A percentile compares a stretch with the other conserved stretches of the same genome.
These are phyloP conservation scores for Aureobasidium sp. DNA, from an alignment of 2,329 filamentous ascomycete species.

Conservation along the genomic window DNA sequence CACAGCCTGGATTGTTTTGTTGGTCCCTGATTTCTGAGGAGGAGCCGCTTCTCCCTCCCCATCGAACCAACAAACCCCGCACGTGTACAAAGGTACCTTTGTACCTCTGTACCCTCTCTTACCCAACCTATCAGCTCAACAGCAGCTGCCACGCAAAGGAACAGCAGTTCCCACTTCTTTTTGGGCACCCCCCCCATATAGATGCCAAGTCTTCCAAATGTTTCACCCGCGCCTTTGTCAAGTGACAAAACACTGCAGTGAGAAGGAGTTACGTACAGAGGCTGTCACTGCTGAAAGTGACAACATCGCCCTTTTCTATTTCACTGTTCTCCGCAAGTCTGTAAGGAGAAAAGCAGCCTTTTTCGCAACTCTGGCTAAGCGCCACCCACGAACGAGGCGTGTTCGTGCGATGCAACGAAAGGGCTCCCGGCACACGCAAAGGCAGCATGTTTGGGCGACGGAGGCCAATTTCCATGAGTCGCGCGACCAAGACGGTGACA, in stretches of 20 bases:
- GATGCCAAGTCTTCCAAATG: background rate
- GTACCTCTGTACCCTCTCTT: background rate
- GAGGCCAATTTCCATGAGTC: slow-evolving; percentile 2
- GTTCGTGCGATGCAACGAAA: background rate
- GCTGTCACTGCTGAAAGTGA: background rate
- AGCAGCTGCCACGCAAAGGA: background rate
- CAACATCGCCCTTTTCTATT: background rate
- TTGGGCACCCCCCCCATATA: background rate
- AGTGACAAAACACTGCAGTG: background rate
- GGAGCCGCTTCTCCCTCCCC: background rate
- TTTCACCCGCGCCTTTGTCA: background rate
- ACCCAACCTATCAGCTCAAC: background rate
- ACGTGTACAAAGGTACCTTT: background rate
- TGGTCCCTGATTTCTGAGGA: background rate
- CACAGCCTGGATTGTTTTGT: background rate
- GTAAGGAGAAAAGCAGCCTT: background rate
- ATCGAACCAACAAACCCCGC: slow-evolving; percentile 7
- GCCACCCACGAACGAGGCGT: slow-evolving; percentile 3
- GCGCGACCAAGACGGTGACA: background rate
- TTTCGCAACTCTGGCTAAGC: background rate
- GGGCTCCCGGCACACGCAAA: background rate
- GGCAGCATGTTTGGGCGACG: background rate
- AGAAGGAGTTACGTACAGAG: background rate
- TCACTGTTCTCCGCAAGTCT: background rate
- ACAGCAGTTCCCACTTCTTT: slow-evolving; percentile 2